A percentile compares a stretch with the other conserved stretches of the same genome.
These are phyloP conservation scores for Mycena metata DNA, from an alignment of 768 basidiomycete species.

Conservation along the genomic window DNA sequence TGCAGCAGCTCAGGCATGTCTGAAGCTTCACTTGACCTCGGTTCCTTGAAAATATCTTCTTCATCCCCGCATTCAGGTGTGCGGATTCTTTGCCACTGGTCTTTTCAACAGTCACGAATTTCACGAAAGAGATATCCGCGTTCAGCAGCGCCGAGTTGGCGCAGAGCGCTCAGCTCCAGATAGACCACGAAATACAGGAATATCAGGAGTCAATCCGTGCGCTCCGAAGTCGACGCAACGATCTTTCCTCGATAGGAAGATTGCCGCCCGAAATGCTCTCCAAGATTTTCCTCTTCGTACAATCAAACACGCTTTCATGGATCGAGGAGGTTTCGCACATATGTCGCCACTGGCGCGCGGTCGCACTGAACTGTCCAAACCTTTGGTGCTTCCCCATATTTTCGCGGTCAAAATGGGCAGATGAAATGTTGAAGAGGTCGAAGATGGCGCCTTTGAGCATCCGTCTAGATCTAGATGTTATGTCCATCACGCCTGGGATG, in stretches of 20 bases:
- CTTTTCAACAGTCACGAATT: slow-evolving; percentile 3
- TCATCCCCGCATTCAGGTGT: slow-evolving; percentile 1
- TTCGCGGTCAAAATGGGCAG: slow-evolving; percentile 50
- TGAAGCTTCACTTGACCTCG: slow-evolving; percentile 50
- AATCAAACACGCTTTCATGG: no score
- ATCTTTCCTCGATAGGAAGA: slow-evolving; percentile 51
- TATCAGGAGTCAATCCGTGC: slow-evolving; percentile 49
- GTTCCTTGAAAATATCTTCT: slow-evolving; percentile 30
- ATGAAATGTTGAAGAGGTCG: slow-evolving; percentile 61
- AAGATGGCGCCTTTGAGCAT: slow-evolving; percentile 52
- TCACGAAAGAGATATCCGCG: slow-evolving; percentile 24
- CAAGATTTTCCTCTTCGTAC: slow-evolving; percentile 56
- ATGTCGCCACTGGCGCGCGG: slow-evolving; percentile 59
- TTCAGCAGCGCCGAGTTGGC: slow-evolving; percentile 32
- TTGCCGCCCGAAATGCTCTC: slow-evolving; percentile 60
- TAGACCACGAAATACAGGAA: slow-evolving; percentile 54
- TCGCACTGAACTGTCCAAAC: slow-evolving; percentile 55
- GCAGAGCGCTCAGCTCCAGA: slow-evolving; percentile 44
- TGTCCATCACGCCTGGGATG: slow-evolving; percentile 44
- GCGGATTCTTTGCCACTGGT: slow-evolving; percentile 11
- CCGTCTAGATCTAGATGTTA: slow-evolving; percentile 22
- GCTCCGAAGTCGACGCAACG: slow-evolving; percentile 54
- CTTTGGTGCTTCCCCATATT: slow-evolving; percentile 58
- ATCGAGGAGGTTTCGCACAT: slow-evolving; percentile 53
- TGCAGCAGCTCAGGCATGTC: slow-evolving; percentile 23